These are phyloP conservation scores for Hypericum perforatum DNA, from an alignment of 345 rosid species.

Conservation along the genomic window DNA sequence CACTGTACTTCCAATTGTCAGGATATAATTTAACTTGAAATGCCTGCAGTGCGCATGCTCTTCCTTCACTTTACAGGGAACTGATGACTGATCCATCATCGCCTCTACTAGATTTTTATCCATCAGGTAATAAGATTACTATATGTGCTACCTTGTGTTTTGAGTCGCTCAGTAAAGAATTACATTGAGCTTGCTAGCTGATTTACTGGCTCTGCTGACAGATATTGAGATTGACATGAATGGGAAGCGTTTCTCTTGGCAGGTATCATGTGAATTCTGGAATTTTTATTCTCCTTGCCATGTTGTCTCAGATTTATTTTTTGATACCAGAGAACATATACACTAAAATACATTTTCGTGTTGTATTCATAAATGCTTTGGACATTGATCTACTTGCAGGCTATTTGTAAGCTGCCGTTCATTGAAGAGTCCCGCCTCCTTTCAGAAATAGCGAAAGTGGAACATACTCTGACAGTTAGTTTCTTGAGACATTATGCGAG, in stretches of 20 bases:
- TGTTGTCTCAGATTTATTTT: conserved; percentile 1
- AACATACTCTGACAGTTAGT: conserved; percentile 22
- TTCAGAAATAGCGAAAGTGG: conserved; percentile 21
- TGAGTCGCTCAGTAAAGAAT: background rate
- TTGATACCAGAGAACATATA: background rate
- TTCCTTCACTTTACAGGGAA: conserved; percentile 21
- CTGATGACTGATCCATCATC: conserved; percentile 23
- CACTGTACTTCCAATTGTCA: background rate
- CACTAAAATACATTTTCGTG: background rate
- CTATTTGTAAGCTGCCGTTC: conserved; percentile 21
- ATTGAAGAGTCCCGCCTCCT: conserved; percentile 28
- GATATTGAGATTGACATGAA: conserved; percentile 28
- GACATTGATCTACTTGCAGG: conserved; percentile 9
- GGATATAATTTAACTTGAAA: background rate
- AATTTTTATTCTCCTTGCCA: too few species aligned
- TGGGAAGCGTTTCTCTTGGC: conserved; percentile 22
- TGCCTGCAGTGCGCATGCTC: conserved; percentile 24
- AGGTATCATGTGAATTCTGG: conserved; percentile 11
- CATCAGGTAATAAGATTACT: conserved; percentile 13
- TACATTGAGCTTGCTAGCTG: conserved; percentile 13
- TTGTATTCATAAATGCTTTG: background rate
- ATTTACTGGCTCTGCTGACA: conserved; percentile 11
- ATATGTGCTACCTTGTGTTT: background rate
- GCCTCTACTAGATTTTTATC: conserved; percentile 24
- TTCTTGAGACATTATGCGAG: background rate